Evolutionary conservation across 2,329 filamentous ascomycete genomes (phyloP), one percentile per base, ranked within the genome.

Genomic region (Aspergillus japonicus): DNA sequence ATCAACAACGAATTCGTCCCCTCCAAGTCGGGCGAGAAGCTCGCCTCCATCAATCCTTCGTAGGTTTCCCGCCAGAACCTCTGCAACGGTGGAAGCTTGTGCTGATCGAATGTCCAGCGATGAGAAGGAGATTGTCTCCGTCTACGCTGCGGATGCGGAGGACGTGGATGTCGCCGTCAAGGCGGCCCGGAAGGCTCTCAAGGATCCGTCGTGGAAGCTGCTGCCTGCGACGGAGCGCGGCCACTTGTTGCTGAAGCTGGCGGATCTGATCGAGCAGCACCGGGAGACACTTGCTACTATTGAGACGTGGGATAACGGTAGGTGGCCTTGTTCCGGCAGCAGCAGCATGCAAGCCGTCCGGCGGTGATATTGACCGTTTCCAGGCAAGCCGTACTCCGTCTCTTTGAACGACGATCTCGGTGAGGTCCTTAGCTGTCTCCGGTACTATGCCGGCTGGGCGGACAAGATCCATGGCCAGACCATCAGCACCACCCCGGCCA

Each of bases 391-490:
- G n/a, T 78, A 78, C 62, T 66, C 68, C 19, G 73, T 77, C 47
- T 73, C 78, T 16, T 59, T 77, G 61, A 89, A 87, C 73, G 89
- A 87, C 65, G 92, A 96, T 73, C 83, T 96, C 47, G 80, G 76
- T 57, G 84, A 85, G 67, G 87, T 88, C 60, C 82, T 85, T 65
- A 87, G 83, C 72, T 89, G 85, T 79, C 78, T 97, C 71, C 87
- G 92, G 77, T 97, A 94, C 81, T 95, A 93, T 71, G 92, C 85
- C 72, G 92, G 92, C 63, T 96, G 89, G 88, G 90, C 92, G 70
- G 92, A 96, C 83, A 96, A 96, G 87, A 88, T 95, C 66, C 84
- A 88, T 77, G 92, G 92, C 77, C 92, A 93, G 83, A 91, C 92
- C 58, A 87, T 95, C 49, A 61, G 65, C 60, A 74, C 72, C 58